Base-by-base conservation (phyloP, 352 stramenopile genomes). In the Phytophthora fragariaefolia region DNA sequence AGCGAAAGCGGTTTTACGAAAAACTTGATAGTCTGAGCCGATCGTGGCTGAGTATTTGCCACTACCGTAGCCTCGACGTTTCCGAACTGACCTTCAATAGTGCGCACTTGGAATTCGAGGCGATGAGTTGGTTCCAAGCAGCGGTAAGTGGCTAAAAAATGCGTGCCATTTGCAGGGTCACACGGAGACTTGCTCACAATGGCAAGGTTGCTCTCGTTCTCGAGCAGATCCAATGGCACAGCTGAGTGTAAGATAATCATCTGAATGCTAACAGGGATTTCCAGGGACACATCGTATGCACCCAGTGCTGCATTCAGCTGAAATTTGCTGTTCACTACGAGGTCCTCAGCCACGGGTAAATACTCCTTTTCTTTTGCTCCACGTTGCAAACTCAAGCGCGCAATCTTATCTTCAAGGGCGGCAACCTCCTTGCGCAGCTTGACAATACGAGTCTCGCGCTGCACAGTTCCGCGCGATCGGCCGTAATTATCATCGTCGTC, bases 41-140 rank as follows among this genome's bases (percentile, higher is more conserved):
- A 77, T 34, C 85, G 88, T n/a, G 82, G 85, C 38, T 81, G 70
- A 7, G 76, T 77, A 18, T 90, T 79, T 1, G 84, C 83, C 45
- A 96, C 65, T 10, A 95, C 87, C 0, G 83, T 95, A 13, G 71
- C 86, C 53, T 94, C 80, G 17, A 96, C 66, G 52, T 96, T 70
- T 2, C 89, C 89, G 60, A 87, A 91, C 66, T 95, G 87, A 0
- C 89, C 89, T 74, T 96, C 89, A 24, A 96, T 87, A 7, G 85
- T 94, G n/a, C 87, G 81, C 36, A 95, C 77, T 51, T 77, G 77
- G 49, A 95, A 91, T 57, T 96, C 85, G 13, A 95, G 71, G 30
- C 87, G 85, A 60, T 93, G 86, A 1, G 82, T 93, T 6, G 87
- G 79, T 43, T 95, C 89, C 20, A 93, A 58, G 32, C 85, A 94